Base-by-base conservation (phyloP, 805 yeast genomes). In the Diddensiella transvaalensis region DNA sequence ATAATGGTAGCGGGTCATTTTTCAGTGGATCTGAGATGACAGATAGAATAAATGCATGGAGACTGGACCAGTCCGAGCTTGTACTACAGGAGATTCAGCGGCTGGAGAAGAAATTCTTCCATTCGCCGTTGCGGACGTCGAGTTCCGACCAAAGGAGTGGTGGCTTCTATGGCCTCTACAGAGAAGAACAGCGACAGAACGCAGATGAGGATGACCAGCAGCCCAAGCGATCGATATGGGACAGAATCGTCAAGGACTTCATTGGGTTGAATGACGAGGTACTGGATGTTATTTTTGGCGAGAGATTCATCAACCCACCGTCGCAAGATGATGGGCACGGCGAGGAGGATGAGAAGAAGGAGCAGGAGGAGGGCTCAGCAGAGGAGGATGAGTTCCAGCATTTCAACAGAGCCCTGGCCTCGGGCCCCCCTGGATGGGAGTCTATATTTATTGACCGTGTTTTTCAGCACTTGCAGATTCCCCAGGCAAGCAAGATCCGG, bases 1-100 rank as follows among this genome's bases (percentile, higher is more conserved):
- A 67, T 56, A 59, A 63, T 43, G 70, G 70, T 44, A 53, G 53
- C 33, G 70, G 70, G 26, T 52, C 64, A 44, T 64, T 66, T 49
- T 30, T 50, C 23, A 22, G 47, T 2, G 47, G 61, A 8, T 50
- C 58, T 15, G 70, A 69, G 22, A 40, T 65, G 32, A 54, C 61
- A 35, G 70, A 66, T 18, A 62, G 74, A 15, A 60, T 70, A 36
- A 67, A 69, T 53, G 67, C 67, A 17, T 70, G 74, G 74, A 51
- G 74, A 21, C 52, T 69, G 18, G 70, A 66, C 48, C 74, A 70
- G 56, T 61, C 68, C 11, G 60, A 61, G 46, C 59, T 60, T 5
- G 55, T 65, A 10, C 46, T 55, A 39, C 57, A 57, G 35, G 66
- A 64, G 49, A 52, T 62, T 30, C 59, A 56, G 46, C 52, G 56